Conservation (phyloP, 129 eudicot species). For the Silybum marianum region DNA sequence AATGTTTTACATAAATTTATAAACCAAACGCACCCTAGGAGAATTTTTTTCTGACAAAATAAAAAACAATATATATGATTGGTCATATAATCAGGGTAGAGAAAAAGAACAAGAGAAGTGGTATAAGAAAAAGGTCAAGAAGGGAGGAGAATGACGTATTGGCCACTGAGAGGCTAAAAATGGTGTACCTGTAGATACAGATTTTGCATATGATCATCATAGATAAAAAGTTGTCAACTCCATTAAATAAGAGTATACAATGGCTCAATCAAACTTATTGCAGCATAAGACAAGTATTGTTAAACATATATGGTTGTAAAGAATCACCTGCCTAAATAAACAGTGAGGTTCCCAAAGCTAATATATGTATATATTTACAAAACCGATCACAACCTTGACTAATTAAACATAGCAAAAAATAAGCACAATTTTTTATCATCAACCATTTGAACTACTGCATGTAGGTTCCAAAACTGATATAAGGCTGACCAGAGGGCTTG, state of each 20-base stretch:
- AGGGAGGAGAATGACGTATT: too few species aligned
- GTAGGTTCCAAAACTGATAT: slow-evolving; percentile 23
- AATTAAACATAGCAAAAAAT: not conserved
- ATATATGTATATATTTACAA: slow-evolving; percentile 37
- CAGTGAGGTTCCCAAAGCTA: slow-evolving; percentile 30
- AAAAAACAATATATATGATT: too few species aligned
- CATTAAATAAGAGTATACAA: not conserved
- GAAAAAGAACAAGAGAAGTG: too few species aligned
- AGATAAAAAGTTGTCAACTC: not conserved
- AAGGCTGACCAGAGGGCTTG: slow-evolving; percentile 4
- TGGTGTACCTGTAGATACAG: not conserved
- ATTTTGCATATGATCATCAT: not conserved
- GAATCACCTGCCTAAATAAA: slow-evolving; percentile 28
- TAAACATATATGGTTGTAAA: slow-evolving; percentile 20
- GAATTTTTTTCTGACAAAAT: too few species aligned
- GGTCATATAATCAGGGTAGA: too few species aligned
- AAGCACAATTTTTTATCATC: slow-evolving; percentile 48
- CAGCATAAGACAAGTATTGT: not conserved
- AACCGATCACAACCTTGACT: slow-evolving; percentile 29
- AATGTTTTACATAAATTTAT: too few species aligned
- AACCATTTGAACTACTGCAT: slow-evolving; percentile 33
- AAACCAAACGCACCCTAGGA: too few species aligned
- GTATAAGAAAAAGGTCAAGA: too few species aligned
- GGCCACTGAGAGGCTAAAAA: too few species aligned
- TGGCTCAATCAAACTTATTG: not conserved